Evolutionary conservation across 176 grass and related monocot genomes (phyloP), one percentile per base, ranked within the genome.

Genomic region (Avena eriantha): DNA sequence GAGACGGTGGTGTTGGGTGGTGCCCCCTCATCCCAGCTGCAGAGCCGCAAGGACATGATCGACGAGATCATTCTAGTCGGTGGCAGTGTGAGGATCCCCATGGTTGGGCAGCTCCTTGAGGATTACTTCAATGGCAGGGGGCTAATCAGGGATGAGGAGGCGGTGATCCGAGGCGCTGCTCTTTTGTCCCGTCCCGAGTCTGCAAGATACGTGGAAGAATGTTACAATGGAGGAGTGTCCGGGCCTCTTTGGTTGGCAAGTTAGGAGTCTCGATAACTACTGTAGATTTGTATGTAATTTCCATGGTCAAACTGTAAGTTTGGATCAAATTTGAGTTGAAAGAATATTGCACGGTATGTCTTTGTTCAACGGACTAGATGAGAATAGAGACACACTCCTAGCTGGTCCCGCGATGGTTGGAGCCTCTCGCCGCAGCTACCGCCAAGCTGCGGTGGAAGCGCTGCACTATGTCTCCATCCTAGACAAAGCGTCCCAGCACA

Each of bases 51-150:
- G 36, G 68, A 71, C 36, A 19, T 35, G 36, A 45, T 71, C 18
- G 36, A 71, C 8, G 68, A 71, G 68, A 39, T 71, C 68, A 71
- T 71, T 45, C 36, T 71, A 18, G 68, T 45, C 3, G 68, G 68
- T 5, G 68, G 36, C 0, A 71, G 36, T n/a, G 19, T n/a, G 68
- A 71, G 68, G 68, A 71, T 71, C 68, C 68, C 68, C 68, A 71
- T 45, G 68, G 19, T 71, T 71, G 36, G 8, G 36, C 17, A 45
- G 36, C 36, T 71, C 68, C 19, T 71, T 3, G 36, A 71, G 19
- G 36, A 71, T 22, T 71, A 45, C 36, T 71, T 71, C 10, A 4
- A 71, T 71, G 68, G 68, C 4, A 71, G 68, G 3, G 68, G 36
- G 19, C 36, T 71, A 13, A 71, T 71, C 68, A 45, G 4, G 36